Evolutionary conservation across 208 protist genomes (phyloP), one percentile per base, ranked within the genome.

Genomic region (Vickermania ingenoplastis): DNA sequence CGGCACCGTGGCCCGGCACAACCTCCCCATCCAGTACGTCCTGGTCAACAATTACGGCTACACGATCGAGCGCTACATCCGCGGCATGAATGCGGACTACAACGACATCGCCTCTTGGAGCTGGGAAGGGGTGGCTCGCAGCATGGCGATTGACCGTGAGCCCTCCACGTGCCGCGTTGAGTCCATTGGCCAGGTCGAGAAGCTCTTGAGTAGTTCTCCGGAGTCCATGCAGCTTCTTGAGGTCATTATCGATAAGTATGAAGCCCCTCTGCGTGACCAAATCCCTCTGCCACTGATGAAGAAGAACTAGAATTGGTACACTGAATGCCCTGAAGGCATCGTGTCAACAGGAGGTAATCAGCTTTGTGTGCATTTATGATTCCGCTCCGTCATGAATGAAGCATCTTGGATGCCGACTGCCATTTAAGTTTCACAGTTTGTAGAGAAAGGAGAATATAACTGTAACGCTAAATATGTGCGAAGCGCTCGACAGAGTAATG

Each of bases 31-130:
- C 0, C 68, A 26, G 30, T 57, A 63, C 28, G 53, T 82, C 22
- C 72, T 82, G 21, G 63, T 82, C 27, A 82, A 82, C 65, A 82
- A 82, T 63, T 57, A 69, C 50, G 71, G 76, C 59, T 82, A 82
- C 72, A 76, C 62, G 3, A 82, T 82, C 54, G 76, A 82, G 63
- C 76, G 76, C 50, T 67, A 30, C 53, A 82, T 82, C 56, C 76
- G 64, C 57, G 73, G 71, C 0, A 65, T 63, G 50, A 48, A 73
- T 28, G 67, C 67, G 26, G 1, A 21, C 23, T 82, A 82, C 76
- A 82, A 82, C 63, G 76, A 82, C 50, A 68, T 82, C 50, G 63
- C 67, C 0, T 2, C 48, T 26, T 82, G 71, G 71, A 50, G 78
- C 59, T 82, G 76, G 76, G 65, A 55, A 29, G 61, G 27, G 14